A percentile compares a stretch with the other conserved stretches of the same genome.
These are phyloP conservation scores for Amaranthus hypochondriacus DNA, from an alignment of 148 eudicot species.

Conservation along the genomic window DNA sequence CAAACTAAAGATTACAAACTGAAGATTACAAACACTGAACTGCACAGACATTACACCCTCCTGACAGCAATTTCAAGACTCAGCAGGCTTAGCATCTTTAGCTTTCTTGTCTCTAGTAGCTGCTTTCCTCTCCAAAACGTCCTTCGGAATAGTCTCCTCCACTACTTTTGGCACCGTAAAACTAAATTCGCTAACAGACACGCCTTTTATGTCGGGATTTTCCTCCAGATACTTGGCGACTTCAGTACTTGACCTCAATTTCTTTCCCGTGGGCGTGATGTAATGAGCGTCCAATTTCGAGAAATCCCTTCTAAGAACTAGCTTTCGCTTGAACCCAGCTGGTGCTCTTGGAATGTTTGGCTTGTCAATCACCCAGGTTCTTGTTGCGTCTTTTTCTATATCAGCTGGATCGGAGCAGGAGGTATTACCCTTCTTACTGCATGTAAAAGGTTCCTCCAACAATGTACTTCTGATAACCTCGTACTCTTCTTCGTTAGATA, in stretches of 20 bases:
- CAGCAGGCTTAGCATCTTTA: conserved; percentile 27
- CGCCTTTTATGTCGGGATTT: conserved; percentile 39
- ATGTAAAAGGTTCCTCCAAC: conserved; percentile 56
- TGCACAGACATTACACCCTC: background rate
- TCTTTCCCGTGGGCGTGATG: conserved; percentile 49
- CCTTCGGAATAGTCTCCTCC: conserved; percentile 50
- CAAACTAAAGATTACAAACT: background rate
- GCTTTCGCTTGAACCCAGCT: conserved; percentile 49
- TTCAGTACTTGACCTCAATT: conserved; percentile 37
- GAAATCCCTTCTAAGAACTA: conserved; percentile 58
- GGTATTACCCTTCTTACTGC: conserved; percentile 48
- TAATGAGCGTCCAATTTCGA: conserved; percentile 70
- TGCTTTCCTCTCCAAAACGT: conserved; percentile 31
- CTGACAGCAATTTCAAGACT: conserved; percentile 11
- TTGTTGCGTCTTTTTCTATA: conserved; percentile 52
- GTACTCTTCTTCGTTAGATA: conserved; percentile 57
- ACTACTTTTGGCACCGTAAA: conserved; percentile 60
- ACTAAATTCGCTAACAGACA: conserved; percentile 46
- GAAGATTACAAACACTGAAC: conserved; percentile 13
- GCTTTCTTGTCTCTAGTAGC: conserved; percentile 25
- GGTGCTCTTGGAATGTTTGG: conserved; percentile 77
- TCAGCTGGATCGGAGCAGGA: conserved; percentile 66
- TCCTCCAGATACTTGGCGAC: conserved; percentile 39
- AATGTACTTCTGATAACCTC: conserved; percentile 60
- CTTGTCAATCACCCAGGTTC: conserved; percentile 70